Evolutionary conservation across 108 stramenopile genomes (phyloP).

Genomic region (Aurantiochytrium sp.): DNA sequence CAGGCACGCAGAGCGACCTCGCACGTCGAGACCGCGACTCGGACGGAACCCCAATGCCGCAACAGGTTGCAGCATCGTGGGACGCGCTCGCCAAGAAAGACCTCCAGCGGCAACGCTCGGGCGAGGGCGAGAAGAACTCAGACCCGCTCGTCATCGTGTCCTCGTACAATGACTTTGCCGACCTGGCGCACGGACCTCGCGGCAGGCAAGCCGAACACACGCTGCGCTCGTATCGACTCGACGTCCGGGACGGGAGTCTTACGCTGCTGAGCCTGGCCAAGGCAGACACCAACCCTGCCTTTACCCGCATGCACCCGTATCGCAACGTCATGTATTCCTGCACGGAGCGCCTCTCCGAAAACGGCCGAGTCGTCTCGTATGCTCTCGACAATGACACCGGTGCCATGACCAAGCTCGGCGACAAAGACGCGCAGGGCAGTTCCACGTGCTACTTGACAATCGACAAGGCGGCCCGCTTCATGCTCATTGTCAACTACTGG

Average conservation of each 20-base stretch:
- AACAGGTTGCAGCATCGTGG: background rate
- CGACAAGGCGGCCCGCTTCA: slow-evolving; percentile 60
- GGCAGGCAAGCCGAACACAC: slow-evolving; percentile 67
- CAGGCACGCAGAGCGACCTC: no score
- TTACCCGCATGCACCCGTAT: slow-evolving; percentile 75
- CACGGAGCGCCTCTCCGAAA: slow-evolving; percentile 80
- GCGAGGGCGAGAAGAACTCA: no score
- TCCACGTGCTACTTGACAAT: slow-evolving; percentile 90
- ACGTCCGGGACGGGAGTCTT: slow-evolving; percentile 65
- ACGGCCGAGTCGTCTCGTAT: slow-evolving; percentile 74
- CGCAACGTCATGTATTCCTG: slow-evolving; percentile 86
- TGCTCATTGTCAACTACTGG: slow-evolving; percentile 89
- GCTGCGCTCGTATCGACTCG: slow-evolving; percentile 69
- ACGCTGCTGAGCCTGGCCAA: slow-evolving; percentile 68
- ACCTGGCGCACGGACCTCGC: slow-evolving; percentile 73
- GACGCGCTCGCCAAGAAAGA: background rate
- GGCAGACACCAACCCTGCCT: slow-evolving; percentile 83
- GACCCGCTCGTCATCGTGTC: background rate
- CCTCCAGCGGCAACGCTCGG: no score
- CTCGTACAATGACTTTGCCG: background rate
- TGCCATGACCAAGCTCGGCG: slow-evolving; percentile 52
- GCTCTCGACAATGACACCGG: slow-evolving; percentile 55
- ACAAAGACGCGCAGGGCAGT: slow-evolving; percentile 71
- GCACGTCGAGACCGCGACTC: no score
- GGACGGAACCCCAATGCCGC: no score